Conservation (phyloP, 1,284 basidiomycete genomes). For the Trichosporon coremiiforme region DNA sequence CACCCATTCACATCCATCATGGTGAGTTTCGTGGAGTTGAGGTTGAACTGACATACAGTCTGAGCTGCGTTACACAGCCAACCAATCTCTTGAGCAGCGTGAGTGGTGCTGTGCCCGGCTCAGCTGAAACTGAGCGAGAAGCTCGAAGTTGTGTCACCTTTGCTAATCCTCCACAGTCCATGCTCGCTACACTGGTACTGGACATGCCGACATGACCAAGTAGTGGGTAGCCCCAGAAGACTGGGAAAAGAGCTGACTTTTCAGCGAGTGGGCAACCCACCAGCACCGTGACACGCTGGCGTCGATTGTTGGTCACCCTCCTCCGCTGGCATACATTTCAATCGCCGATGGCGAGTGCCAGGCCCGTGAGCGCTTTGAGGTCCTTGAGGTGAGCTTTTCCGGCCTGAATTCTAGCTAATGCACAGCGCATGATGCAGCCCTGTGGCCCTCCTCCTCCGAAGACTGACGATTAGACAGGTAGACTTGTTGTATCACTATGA, state of each 20-base stretch:
- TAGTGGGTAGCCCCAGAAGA: slow-evolving; percentile 64
- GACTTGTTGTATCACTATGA: slow-evolving; percentile 29
- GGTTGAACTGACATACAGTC: slow-evolving; percentile 56
- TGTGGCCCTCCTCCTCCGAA: slow-evolving; percentile 93
- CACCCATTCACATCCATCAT: slow-evolving; percentile 18
- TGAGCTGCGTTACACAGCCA: slow-evolving; percentile 88
- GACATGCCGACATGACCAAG: slow-evolving; percentile 91
- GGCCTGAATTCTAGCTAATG: not conserved
- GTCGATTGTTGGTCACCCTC: slow-evolving; percentile 87
- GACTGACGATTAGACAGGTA: slow-evolving; percentile 68
- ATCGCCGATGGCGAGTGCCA: slow-evolving; percentile 91
- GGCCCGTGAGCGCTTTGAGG: slow-evolving; percentile 89
- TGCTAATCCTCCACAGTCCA: slow-evolving; percentile 66
- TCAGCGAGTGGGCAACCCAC: slow-evolving; percentile 94
- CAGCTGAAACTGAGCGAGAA: not conserved
- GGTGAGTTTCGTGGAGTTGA: not conserved
- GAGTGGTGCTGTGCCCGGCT: slow-evolving; percentile 49
- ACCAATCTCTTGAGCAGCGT: slow-evolving; percentile 90
- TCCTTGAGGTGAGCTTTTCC: slow-evolving; percentile 75
- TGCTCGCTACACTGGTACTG: slow-evolving; percentile 92
- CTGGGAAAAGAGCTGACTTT: not conserved
- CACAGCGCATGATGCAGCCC: slow-evolving; percentile 94
- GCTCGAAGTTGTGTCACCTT: not conserved
- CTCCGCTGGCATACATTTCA: slow-evolving; percentile 80
- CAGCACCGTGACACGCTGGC: slow-evolving; percentile 93